These are phyloP conservation scores for Exsudoporus frostii DNA, from an alignment of 768 basidiomycete species.

Conservation along the genomic window DNA sequence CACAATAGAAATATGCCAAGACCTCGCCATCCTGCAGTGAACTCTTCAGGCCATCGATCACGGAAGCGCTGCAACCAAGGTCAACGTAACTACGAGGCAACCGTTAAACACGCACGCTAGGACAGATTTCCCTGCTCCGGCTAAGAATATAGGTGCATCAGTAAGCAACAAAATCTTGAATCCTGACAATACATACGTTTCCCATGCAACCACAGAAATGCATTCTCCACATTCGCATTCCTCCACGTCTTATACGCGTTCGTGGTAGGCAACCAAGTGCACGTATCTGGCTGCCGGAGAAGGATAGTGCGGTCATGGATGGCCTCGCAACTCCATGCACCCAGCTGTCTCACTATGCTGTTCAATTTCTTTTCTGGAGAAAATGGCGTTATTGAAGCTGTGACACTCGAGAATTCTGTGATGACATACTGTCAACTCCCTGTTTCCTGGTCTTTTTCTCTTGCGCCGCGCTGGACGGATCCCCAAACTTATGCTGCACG, in stretches of 20 bases:
- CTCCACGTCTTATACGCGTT: slow-evolving; percentile 4
- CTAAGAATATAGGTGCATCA: not conserved
- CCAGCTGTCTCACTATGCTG: not conserved
- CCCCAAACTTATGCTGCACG: too few relatives aligned
- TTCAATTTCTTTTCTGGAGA: slow-evolving; percentile 1
- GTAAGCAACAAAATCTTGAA: not conserved
- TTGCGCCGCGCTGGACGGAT: not conserved
- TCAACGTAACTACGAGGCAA: not conserved
- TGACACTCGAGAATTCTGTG: not conserved
- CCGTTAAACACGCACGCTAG: not conserved
- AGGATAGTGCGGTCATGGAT: not conserved
- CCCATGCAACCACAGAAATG: slow-evolving; percentile 14
- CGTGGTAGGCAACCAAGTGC: slow-evolving; percentile 9
- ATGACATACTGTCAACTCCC: not conserved
- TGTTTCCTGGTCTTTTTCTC: not conserved
- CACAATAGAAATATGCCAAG: slow-evolving; percentile 18
- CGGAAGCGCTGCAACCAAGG: slow-evolving; percentile 2
- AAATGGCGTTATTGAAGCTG: not conserved
- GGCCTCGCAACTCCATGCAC: slow-evolving; percentile 1
- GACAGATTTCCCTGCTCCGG: slow-evolving; percentile 16
- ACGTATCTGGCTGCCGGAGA: slow-evolving; percentile 6
- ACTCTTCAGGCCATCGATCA: slow-evolving; percentile 5
- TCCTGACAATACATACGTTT: slow-evolving; percentile 1
- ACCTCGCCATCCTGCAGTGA: not conserved
- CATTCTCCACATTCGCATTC: not conserved